Evolutionary conservation across 1,139 yeast species (phyloP), one percentile per base, ranked within the genome.

Genomic region (Zygoascus meyerae): DNA sequence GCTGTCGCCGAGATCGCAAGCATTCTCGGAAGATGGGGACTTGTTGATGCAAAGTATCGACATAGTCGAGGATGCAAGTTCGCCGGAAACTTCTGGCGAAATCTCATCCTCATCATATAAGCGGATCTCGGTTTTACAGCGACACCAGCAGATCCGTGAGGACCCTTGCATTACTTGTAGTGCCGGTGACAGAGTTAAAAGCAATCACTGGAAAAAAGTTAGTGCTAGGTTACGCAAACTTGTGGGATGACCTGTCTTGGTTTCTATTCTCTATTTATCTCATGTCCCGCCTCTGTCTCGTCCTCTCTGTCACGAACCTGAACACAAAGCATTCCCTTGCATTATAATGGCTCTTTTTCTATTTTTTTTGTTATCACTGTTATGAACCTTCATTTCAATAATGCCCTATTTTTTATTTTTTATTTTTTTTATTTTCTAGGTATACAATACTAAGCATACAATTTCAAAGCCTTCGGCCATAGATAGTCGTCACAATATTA

Each of bases 1-100:
- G 15, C 21, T n/a, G 14, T 30, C 43, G 11, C 38, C 33, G 42
- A 48, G 39, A 10, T 42, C 40, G 10, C 45, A 29, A 16, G 16
- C 34, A 34, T 42, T 34, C 12, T 28, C 35, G 12, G 45, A 42
- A 11, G 45, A 42, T 14, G 34, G 36, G 10, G 37, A 40, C 7
- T n/a, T 12, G 10, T 16, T 21, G 2, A 15, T 7, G 16, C 26
- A 21, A 7, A 15, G 30, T 6, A 17, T 35, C 2, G 21, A 18
- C n/a, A 17, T 18, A n/a, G 39, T 35, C 16, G 39, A 35, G n/a
- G 15, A 12, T 12, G n/a, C 14, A 6, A 2, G 17, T 3, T 4
- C 39, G 2, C 5, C 39, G n/a, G 39, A 12, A 14, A n/a, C 29
- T 10, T 29, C 29, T 2, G 21, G 21, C 15, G 9, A 12, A 5